These are phyloP conservation scores for Fusarium verticillioides DNA, from an alignment of 2,329 filamentous ascomycete genomes.

Conservation along the genomic window DNA sequence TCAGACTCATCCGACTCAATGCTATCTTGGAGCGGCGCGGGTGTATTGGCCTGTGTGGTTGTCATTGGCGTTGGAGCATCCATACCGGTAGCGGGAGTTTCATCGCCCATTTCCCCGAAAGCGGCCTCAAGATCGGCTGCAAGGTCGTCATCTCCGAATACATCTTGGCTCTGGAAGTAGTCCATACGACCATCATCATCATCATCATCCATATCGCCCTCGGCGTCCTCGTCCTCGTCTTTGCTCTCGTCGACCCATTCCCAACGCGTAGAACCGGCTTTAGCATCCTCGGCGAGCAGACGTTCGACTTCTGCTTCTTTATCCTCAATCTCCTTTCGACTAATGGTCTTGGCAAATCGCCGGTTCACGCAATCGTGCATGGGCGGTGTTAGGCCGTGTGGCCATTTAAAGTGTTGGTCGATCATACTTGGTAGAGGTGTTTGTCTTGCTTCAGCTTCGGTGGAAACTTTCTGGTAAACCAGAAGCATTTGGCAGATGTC, in stretches of 20 bases:
- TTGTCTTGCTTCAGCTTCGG: constrained; percentile 72
- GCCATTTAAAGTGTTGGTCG: constrained; percentile 76
- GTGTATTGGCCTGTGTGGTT: constrained; percentile 56
- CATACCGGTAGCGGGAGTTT: constrained; percentile 56
- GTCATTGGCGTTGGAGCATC: constrained; percentile 60
- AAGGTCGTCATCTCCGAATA: constrained; percentile 56
- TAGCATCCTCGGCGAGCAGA: constrained; percentile 75
- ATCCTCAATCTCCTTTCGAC: constrained; percentile 84
- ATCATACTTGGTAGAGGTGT: constrained; percentile 78
- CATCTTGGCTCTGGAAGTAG: constrained; percentile 51
- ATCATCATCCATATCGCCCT: constrained; percentile 58
- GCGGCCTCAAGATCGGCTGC: constrained; percentile 67
- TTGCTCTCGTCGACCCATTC: constrained; percentile 70
- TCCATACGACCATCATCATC: constrained; percentile 49
- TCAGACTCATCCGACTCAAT: constrained; percentile 56
- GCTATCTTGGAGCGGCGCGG: constrained; percentile 57
- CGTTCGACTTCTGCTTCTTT: constrained; percentile 84
- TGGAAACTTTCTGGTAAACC: constrained; percentile 75
- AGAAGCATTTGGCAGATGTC: constrained; percentile 92
- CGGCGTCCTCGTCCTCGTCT: constrained; percentile 60
- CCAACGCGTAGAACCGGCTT: constrained; percentile 68
- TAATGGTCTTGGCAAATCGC: constrained; percentile 84
- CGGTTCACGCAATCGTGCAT: constrained; percentile 87
- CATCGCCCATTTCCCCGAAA: constrained; percentile 56
- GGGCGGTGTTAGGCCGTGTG: constrained; percentile 87